A percentile compares a stretch with the other conserved stretches of the same genome.
Conservation (phyloP, 108 stramenopile species). For the Pelagomonas calceolata region DNA sequence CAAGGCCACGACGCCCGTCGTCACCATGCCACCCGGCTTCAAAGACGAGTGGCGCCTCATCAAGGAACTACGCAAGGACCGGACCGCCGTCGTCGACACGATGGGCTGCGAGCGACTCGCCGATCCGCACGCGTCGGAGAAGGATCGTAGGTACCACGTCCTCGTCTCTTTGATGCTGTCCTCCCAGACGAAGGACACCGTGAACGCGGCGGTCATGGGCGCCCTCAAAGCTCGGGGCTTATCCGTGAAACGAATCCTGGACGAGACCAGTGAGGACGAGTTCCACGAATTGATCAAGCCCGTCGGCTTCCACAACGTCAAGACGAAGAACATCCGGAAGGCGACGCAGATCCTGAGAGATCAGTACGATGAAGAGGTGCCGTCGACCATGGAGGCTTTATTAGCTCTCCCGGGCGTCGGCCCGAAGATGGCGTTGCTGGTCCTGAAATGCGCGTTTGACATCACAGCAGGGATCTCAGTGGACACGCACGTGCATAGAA, state of each 20-base stretch:
- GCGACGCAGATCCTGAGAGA: slow-evolving; percentile 45
- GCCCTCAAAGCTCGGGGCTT: slow-evolving; percentile 33
- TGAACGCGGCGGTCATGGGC: slow-evolving; percentile 62
- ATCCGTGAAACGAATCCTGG: slow-evolving; percentile 49
- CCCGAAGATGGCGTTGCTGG: slow-evolving; percentile 79
- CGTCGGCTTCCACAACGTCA: slow-evolving; percentile 79
- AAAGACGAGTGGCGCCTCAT: slow-evolving; percentile 43
- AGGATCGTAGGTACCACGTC: slow-evolving; percentile 57
- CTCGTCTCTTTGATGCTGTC: slow-evolving; percentile 70
- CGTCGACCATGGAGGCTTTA: slow-evolving; percentile 53
- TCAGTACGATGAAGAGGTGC: slow-evolving; percentile 64
- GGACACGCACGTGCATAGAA: slow-evolving; percentile 85
- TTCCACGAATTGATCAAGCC: slow-evolving; percentile 52
- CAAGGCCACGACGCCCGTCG: no score
- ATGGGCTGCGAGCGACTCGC: slow-evolving; percentile 58
- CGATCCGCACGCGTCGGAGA: background rate
- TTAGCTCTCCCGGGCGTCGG: slow-evolving; percentile 67
- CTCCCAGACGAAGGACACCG: slow-evolving; percentile 80
- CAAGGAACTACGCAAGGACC: slow-evolving; percentile 59
- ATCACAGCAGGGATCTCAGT: slow-evolving; percentile 66
- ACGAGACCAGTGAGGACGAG: slow-evolving; percentile 31
- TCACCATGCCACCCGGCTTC: no score
- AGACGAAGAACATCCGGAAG: slow-evolving; percentile 69
- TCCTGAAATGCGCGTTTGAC: slow-evolving; percentile 60
- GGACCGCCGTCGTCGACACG: slow-evolving; percentile 64